Evolutionary conservation across 2,329 filamentous ascomycete species (phyloP), one percentile per base, ranked within the genome.

Genomic region (Grosmannia clavigera): DNA sequence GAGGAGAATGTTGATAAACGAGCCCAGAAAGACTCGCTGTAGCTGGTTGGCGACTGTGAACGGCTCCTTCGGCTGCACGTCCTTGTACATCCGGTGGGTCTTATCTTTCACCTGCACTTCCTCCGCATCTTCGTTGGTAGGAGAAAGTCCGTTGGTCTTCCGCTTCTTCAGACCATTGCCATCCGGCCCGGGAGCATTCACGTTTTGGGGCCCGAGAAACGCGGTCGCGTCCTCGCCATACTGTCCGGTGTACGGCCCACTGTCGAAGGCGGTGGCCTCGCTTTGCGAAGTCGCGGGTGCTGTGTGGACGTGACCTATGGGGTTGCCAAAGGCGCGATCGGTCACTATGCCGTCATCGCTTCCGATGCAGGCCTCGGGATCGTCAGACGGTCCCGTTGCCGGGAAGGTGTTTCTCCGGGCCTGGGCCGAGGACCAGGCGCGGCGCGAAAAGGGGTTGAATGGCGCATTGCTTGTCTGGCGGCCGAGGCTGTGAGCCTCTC

Each of bases 1-100:
- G 27, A 96, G 76, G 31, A 96, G 75, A 29, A 95, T 68, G 68
- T 96, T 96, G 74, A 96, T 87, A 83, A 88, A 95, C 0, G 89
- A 94, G 67, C 83, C 86, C 65, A 95, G 81, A 3, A 95, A 66
- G 0, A 90, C 91, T 22, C 87, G 83, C 65, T 84, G 83, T 56
- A 92, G 71, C 71, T 92, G 88, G 67, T 85, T 85, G 62, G 73
- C 73, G 10, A 81, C 67, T 0, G 84, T 86, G 61, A 82, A 87
- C 2, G 80, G 76, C 61, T 75, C 72, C 65, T 79, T 80, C 12
- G 78, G 76, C n/a, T 75, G 63, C 22, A 81, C 67, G 38, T 76
- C 69, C 46, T 75, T 75, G 67, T 81, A 73, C 33, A 81, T 64
- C 9, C 72, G 66, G 25, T 70, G 68, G 50, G 73, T 69, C 54